Percentiles rank a stretch among this genome's conserved stretches.
phyloP scores from a whole-genome alignment of 75 land plant genomes.

The Azolla pinnata region DNA sequence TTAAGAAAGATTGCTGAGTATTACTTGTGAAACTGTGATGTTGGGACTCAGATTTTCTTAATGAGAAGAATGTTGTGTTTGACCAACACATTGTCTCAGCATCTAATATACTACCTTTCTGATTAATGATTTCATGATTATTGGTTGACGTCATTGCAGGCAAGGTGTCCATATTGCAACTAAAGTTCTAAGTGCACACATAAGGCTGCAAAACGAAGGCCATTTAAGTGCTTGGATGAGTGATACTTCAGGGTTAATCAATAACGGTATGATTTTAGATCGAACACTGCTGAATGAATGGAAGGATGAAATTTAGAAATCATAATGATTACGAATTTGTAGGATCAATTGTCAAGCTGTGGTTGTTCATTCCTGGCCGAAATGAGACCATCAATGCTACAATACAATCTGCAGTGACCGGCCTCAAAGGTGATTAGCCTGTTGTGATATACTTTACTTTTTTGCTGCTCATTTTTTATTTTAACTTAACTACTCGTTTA shows the following conservation, averaged over 20 bases:
- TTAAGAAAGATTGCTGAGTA: not conserved
- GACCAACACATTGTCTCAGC: too few relatives aligned
- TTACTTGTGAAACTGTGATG: not conserved
- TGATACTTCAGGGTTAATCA: slow-evolving; percentile 60
- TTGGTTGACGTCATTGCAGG: not conserved
- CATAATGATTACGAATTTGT: not conserved
- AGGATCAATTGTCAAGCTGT: slow-evolving; percentile 48
- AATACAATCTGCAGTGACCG: slow-evolving; percentile 47
- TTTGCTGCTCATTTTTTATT: too few relatives aligned
- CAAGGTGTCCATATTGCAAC: not conserved
- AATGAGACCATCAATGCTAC: slow-evolving; percentile 37
- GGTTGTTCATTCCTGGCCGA: slow-evolving; percentile 93
- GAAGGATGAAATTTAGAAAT: not conserved
- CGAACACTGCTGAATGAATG: not conserved
- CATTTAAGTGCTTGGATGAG: slow-evolving; percentile 81
- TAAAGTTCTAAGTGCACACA: slow-evolving; percentile 50
- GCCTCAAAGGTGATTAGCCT: slow-evolving; percentile 70
- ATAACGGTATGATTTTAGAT: not conserved
- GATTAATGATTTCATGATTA: not conserved
- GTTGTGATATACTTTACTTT: too few relatives aligned
- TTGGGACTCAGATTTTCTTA: not conserved
- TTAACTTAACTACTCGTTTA: too few relatives aligned
- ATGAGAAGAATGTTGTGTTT: not conserved
- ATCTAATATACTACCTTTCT: too few relatives aligned
- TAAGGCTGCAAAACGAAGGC: slow-evolving; percentile 73